These are phyloP conservation scores for Arabidopsis arenosa DNA, from an alignment of 345 rosid species.

Conservation along the genomic window DNA sequence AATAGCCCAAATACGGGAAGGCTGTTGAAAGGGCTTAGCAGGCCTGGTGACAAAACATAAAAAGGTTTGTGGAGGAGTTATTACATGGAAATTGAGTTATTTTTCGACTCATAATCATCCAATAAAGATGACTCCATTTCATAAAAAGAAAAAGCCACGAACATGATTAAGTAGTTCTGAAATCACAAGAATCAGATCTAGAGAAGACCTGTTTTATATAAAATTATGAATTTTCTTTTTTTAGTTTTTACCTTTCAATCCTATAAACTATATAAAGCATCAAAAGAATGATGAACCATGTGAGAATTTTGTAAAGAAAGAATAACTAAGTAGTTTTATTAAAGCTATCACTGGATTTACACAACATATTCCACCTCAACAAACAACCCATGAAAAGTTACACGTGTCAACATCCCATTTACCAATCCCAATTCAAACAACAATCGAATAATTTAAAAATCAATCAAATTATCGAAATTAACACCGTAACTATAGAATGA, in stretches of 20 bases:
- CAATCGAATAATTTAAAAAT: neutral
- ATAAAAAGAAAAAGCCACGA: constrained; percentile 7
- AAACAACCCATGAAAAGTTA: constrained; percentile 23
- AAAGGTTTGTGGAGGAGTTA: neutral
- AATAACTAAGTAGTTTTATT: constrained; percentile 49
- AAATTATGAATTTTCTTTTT: neutral
- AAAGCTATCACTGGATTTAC: constrained; percentile 47
- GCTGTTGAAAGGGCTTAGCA: constrained; percentile 1
- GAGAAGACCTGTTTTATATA: neutral
- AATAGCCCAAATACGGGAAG: constrained; percentile 3
- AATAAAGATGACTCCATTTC: neutral
- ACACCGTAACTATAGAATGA: constrained; percentile 17
- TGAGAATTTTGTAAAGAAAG: constrained; percentile 10
- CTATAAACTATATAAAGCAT: neutral
- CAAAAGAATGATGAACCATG: constrained; percentile 27
- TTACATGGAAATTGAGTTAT: neutral
- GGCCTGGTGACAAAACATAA: neutral
- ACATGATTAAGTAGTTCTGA: constrained; percentile 12
- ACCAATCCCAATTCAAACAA: neutral
- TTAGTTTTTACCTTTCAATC: too few species aligned
- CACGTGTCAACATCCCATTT: constrained; percentile 35
- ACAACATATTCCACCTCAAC: constrained; percentile 23
- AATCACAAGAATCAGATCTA: neutral
- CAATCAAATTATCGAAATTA: neutral
- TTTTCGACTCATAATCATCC: neutral